These are phyloP conservation scores for Xylariales sp. DNA, from an alignment of 2,329 filamentous ascomycete species.

Conservation along the genomic window DNA sequence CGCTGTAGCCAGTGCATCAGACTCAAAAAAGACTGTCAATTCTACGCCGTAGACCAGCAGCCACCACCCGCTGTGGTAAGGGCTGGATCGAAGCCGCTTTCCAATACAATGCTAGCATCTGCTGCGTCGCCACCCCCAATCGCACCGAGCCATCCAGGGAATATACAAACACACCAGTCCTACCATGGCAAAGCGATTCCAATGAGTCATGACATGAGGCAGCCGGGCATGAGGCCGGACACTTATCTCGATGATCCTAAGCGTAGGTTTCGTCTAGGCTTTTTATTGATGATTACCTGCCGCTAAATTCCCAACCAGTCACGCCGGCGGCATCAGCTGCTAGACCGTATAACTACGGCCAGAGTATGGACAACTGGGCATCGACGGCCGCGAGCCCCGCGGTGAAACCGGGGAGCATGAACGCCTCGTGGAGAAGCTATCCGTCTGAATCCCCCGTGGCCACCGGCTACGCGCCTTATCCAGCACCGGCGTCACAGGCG, in stretches of 20 bases:
- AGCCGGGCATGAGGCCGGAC: slow-evolving; percentile 55
- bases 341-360: slow-evolving; percentile 55
- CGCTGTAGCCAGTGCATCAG: slow-evolving; percentile 94
- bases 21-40: slow-evolving; percentile 93
- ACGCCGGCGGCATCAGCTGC: slow-evolving; percentile 49
- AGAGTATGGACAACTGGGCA: slow-evolving; percentile 58
- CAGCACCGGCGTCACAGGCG: slow-evolving; percentile 54
- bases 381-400: slow-evolving; percentile 56
- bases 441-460: slow-evolving; percentile 63
- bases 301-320: slow-evolving; percentile 43
- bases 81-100: slow-evolving; percentile 49
- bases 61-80: slow-evolving; percentile 56
- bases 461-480: slow-evolving; percentile 63
- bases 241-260: slow-evolving; percentile 52
- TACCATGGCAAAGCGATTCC: slow-evolving; percentile 57
- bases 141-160: slow-evolving; percentile 52
- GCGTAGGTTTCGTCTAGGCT: slow-evolving; percentile 53
- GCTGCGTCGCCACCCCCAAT: slow-evolving; percentile 29
- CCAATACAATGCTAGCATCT: slow-evolving; percentile 30
- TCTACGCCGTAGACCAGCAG: slow-evolving; percentile 86
- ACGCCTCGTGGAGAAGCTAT: slow-evolving; percentile 62
- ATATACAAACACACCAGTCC: slow-evolving; percentile 57
- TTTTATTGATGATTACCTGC: slow-evolving; percentile 10
- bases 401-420: slow-evolving; percentile 56
- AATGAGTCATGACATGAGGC: slow-evolving; percentile 59